Conservation (phyloP, 805 yeast genomes). For the Teunomyces pallodes region DNA sequence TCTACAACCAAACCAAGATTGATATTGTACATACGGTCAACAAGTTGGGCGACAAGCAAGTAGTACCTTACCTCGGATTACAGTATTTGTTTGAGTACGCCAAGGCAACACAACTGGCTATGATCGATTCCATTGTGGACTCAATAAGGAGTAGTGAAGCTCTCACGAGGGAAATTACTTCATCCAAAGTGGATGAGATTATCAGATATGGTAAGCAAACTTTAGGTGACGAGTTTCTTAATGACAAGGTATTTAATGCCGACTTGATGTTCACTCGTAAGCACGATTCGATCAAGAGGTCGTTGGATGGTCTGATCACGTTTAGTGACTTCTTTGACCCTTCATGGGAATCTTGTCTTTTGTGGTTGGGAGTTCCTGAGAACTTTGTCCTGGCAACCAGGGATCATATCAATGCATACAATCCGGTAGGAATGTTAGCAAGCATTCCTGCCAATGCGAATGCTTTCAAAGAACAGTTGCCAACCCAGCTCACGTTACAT, state of each 20-base stretch:
- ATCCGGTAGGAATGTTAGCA: conserved; percentile 31
- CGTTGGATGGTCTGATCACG: conserved; percentile 58
- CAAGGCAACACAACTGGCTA: conserved; percentile 59
- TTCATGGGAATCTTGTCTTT: conserved; percentile 55
- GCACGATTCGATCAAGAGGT: conserved; percentile 58
- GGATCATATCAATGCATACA: conserved; percentile 28
- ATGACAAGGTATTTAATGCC: conserved; percentile 62
- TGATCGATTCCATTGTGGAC: conserved; percentile 62
- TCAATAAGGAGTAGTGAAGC: conserved; percentile 66
- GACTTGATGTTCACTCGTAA: conserved; percentile 81
- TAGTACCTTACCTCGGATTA: conserved; percentile 60
- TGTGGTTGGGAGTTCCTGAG: conserved; percentile 41
- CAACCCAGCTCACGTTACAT: conserved; percentile 40
- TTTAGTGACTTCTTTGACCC: conserved; percentile 81
- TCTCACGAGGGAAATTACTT: conserved; percentile 62
- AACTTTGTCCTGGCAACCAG: conserved; percentile 25
- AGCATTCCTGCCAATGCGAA: conserved; percentile 28
- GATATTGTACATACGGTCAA: conserved; percentile 52
- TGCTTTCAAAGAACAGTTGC: conserved; percentile 29
- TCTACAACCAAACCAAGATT: conserved; percentile 59
- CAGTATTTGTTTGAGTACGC: conserved; percentile 70
- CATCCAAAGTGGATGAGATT: conserved; percentile 58
- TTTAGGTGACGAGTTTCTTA: conserved; percentile 61
- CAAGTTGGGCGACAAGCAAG: conserved; percentile 49
- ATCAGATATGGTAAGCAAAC: conserved; percentile 58